phyloP scores from a whole-genome alignment of 805 yeast genomes.

The Tanozyma kutaoensis region DNA sequence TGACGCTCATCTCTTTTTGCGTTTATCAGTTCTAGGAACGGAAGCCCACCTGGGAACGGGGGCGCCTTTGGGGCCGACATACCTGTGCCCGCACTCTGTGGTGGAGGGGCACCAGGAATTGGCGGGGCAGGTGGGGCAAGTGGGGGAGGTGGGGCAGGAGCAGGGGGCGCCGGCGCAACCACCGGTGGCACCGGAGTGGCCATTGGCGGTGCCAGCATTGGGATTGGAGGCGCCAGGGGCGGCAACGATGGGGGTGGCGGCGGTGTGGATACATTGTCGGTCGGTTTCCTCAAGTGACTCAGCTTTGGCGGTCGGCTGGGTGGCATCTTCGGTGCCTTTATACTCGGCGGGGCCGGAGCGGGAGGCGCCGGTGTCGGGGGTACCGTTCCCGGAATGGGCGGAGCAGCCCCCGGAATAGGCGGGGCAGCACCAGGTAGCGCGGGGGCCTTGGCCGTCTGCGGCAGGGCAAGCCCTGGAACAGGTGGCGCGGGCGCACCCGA shows the following conservation, averaged over 20 bases:
- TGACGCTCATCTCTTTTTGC: slow-evolving; percentile 37
- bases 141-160: too few relatives aligned
- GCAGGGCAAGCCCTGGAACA: slow-evolving; percentile 4
- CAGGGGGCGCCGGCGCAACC: slow-evolving; percentile 1
- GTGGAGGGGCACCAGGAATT: slow-evolving; percentile 6
- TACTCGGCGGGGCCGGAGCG: slow-evolving; percentile 7
- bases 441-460: too few relatives aligned
- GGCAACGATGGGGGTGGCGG: background rate
- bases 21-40: slow-evolving; percentile 47
- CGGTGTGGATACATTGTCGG: too few relatives aligned
- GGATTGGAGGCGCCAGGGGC: slow-evolving; percentile 1
- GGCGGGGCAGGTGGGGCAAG: slow-evolving; percentile 5
- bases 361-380: slow-evolving; percentile 8
- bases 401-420: slow-evolving; percentile 10
- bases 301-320: too few relatives aligned
- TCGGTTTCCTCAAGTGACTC: too few relatives aligned
- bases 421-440: slow-evolving; percentile 6
- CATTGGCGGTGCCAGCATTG: background rate
- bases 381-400: slow-evolving; percentile 8
- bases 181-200: slow-evolving; percentile 1
- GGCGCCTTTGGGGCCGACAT: too few relatives aligned
- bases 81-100: too few relatives aligned
- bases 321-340: background rate
- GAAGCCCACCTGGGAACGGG: slow-evolving; percentile 22
- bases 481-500: too few relatives aligned